A percentile compares a stretch with the other conserved stretches of the same genome.
Evolutionary conservation across 1,284 basidiomycete genomes (phyloP).

Genomic region (Moesziomyces globuligerus): DNA sequence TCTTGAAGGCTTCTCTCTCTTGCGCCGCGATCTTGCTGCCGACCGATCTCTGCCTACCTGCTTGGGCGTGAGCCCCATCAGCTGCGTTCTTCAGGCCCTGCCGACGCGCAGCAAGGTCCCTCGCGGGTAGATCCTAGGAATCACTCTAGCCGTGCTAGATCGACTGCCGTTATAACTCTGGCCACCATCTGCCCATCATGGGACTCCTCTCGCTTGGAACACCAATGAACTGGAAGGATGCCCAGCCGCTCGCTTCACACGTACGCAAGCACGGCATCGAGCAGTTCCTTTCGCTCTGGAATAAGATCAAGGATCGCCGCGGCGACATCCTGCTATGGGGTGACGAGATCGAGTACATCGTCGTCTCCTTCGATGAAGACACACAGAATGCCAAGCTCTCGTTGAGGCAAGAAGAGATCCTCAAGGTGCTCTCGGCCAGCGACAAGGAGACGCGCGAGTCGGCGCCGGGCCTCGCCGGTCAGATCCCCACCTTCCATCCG

Average conservation of each 20-base stretch:
- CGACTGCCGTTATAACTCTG: no score
- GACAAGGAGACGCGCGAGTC: constrained; percentile 74
- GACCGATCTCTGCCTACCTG: no score
- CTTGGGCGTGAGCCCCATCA: no score
- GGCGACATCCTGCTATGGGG: constrained; percentile 98
- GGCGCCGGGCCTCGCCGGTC: constrained; percentile 72
- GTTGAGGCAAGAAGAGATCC: constrained; percentile 90
- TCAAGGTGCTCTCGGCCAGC: constrained; percentile 75
- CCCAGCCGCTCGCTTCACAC: constrained; percentile 81
- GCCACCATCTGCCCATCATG: constrained; percentile 71
- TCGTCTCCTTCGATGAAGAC: constrained; percentile 84
- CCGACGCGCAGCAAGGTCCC: no score
- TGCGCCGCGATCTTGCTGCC: no score
- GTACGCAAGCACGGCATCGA: constrained; percentile 92
- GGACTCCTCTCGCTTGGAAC: constrained; percentile 94
- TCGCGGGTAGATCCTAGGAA: not conserved
- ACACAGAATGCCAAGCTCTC: constrained; percentile 85
- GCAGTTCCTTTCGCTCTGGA: constrained; percentile 94
- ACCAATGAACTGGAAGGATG: constrained; percentile 90
- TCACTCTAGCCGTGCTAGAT: not conserved
- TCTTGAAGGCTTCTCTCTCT: no score
- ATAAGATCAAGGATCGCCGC: constrained; percentile 86
- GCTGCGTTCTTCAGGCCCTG: no score
- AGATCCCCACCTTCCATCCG: constrained; percentile 91
- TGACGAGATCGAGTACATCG: constrained; percentile 99